These are phyloP conservation scores for Paradendryphiella salina DNA, from an alignment of 2,329 filamentous ascomycete species.

Conservation along the genomic window DNA sequence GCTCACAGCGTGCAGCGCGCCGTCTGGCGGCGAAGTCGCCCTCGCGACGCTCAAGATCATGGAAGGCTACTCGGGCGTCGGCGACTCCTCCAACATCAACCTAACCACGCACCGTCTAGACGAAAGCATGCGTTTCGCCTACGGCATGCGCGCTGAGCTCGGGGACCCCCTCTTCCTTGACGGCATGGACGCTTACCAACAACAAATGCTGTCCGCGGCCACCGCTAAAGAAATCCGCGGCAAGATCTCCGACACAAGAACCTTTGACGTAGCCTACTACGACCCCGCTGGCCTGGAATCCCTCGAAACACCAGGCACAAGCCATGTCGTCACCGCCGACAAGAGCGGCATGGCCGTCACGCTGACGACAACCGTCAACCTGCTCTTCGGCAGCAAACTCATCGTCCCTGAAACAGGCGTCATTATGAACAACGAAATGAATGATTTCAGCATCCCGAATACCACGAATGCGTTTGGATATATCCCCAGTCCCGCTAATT, in stretches of 20 bases:
- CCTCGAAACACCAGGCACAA: conserved; percentile 72
- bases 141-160: conserved; percentile 73
- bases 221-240: conserved; percentile 63
- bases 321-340: conserved; percentile 74
- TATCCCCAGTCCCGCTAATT: conserved; percentile 78
- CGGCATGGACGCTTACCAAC: conserved; percentile 66
- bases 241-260: conserved; percentile 72
- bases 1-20: conserved; percentile 70
- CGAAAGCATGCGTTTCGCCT: conserved; percentile 88
- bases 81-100: conserved; percentile 59
- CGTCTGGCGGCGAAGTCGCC: conserved; percentile 76
- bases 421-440: conserved; percentile 65
- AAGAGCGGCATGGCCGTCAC: conserved; percentile 73
- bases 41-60: conserved; percentile 80
- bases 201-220: conserved; percentile 64
- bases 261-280: conserved; percentile 74
- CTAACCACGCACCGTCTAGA: conserved; percentile 79
- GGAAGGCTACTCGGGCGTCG: conserved; percentile 72
- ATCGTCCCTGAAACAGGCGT: conserved; percentile 82
- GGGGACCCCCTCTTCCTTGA: conserved; percentile 79
- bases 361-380: conserved; percentile 84
- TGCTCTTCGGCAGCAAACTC: conserved; percentile 78
- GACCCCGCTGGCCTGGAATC: conserved; percentile 68
- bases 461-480: conserved; percentile 82
- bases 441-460: conserved; percentile 76